Percentiles rank a stretch among this genome's conserved stretches.
Conservation (phyloP, 768 basidiomycete genomes). For the Amanita rubescens region DNA sequence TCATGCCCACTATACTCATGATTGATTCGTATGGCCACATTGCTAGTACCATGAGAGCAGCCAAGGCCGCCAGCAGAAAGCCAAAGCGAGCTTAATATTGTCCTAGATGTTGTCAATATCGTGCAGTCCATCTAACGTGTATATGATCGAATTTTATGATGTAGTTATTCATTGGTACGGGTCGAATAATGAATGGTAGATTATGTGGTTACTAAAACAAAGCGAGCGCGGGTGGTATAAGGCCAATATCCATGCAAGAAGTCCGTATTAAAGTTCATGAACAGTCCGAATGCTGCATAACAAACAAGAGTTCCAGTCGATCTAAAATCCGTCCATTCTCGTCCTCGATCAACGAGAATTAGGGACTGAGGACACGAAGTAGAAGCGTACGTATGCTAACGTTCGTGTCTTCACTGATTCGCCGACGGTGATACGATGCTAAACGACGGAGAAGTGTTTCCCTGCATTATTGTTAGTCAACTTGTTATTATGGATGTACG, state of each 20-base stretch:
- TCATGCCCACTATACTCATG: conserved; percentile 72
- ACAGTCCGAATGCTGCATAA: background rate
- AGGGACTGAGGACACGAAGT: too few relatives aligned
- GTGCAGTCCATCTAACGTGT: background rate
- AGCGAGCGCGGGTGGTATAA: background rate
- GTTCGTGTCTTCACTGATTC: background rate
- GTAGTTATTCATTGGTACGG: background rate
- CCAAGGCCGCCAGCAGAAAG: conserved; percentile 15
- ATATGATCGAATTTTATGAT: background rate
- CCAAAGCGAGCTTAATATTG: background rate
- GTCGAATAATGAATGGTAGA: background rate
- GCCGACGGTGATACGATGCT: conserved; percentile 3
- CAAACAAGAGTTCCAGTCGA: background rate
- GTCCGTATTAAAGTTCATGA: background rate
- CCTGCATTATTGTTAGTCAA: conserved; percentile 10
- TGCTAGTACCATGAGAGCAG: conserved; percentile 45
- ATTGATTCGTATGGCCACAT: conserved; percentile 71
- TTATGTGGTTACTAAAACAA: background rate
- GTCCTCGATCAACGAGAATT: too few relatives aligned
- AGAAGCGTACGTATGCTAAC: background rate
- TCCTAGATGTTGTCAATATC: background rate
- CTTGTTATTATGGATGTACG: background rate
- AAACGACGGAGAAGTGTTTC: conserved; percentile 23
- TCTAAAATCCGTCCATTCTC: background rate
- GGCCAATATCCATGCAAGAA: background rate